Evolutionary conservation across 139 green algal species (phyloP).

Genomic region (Mesotaenium endlicherianum): DNA sequence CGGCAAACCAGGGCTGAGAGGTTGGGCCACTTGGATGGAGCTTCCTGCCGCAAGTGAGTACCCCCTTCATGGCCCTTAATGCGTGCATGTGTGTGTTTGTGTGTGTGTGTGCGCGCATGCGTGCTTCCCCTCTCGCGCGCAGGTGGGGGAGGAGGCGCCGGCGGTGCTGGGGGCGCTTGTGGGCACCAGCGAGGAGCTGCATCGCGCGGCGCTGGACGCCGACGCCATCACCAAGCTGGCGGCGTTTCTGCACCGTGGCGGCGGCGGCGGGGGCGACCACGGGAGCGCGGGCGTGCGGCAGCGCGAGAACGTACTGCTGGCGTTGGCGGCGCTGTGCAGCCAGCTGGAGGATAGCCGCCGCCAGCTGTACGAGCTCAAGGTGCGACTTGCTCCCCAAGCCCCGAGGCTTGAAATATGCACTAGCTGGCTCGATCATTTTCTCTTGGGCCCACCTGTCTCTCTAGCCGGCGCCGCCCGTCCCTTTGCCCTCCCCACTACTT

Average conservation of each 20-base stretch:
- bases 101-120: too few species aligned
- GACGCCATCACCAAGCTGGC: slow-evolving; percentile 62
- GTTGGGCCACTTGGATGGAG: too few species aligned
- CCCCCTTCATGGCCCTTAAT: too few species aligned
- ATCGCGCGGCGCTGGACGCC: slow-evolving; percentile 61
- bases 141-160: slow-evolving; percentile 57
- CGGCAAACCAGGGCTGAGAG: too few species aligned
- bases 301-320: slow-evolving; percentile 60
- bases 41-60: too few species aligned
- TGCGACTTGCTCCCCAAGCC: neutral
- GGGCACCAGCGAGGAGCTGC: slow-evolving; percentile 55
- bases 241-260: neutral
- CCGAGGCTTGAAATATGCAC: too few species aligned
- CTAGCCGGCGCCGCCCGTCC: too few species aligned
- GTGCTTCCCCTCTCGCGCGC: neutral
- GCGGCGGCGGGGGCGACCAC: neutral
- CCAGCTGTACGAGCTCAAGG: slow-evolving; percentile 64
- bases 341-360: slow-evolving; percentile 59
- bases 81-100: too few species aligned
- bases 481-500: too few species aligned
- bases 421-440: too few species aligned
- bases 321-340: slow-evolving; percentile 67
- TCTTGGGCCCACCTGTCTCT: too few species aligned
- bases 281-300: neutral
- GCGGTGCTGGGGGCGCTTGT: slow-evolving; percentile 57